These are phyloP conservation scores for Ilex aquifolium DNA, from an alignment of 257 asterid genomes.

Conservation along the genomic window DNA sequence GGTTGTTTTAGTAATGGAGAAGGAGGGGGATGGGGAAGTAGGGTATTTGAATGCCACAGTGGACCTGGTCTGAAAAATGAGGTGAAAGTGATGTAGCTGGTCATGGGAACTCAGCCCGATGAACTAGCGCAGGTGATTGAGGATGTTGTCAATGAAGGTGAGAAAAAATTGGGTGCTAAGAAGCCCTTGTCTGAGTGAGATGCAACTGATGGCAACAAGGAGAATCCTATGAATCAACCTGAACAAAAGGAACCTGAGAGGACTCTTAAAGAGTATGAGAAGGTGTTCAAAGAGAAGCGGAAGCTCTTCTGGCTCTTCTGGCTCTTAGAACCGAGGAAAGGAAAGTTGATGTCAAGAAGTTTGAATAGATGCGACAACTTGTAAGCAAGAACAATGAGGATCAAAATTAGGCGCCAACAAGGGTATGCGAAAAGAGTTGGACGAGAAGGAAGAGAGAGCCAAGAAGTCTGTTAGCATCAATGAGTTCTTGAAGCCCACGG, in stretches of 20 bases:
- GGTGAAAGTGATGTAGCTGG: constrained; percentile 73
- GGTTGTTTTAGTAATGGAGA: constrained; percentile 76
- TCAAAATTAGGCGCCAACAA: constrained; percentile 68
- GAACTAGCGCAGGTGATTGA: constrained; percentile 21
- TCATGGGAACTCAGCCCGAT: constrained; percentile 53
- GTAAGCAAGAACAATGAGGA: constrained; percentile 64
- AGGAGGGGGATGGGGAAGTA: constrained; percentile 51
- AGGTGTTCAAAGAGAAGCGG: constrained; percentile 69
- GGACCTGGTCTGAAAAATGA: constrained; percentile 69
- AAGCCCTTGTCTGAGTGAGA: constrained; percentile 11
- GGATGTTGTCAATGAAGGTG: constrained; percentile 51
- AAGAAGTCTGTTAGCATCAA: constrained; percentile 34
- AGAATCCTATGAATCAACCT: too few relatives aligned
- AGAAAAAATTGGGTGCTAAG: constrained; percentile 41
- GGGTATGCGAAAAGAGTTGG: constrained; percentile 37
- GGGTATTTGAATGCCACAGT: constrained; percentile 59
- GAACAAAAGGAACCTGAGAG: constrained; percentile 16
- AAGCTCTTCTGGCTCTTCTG: constrained; percentile 60
- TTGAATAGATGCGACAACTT: constrained; percentile 73
- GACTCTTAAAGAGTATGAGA: constrained; percentile 92
- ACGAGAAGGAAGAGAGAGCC: constrained; percentile 79
- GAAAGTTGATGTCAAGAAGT: constrained; percentile 70
- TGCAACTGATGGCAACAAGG: too few relatives aligned
- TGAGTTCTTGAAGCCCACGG: neutral
- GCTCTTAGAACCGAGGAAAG: constrained; percentile 68